Evolutionary conservation across 1,139 yeast species (phyloP), one percentile per base, ranked within the genome.

Genomic region (Taiozyma sp.): DNA sequence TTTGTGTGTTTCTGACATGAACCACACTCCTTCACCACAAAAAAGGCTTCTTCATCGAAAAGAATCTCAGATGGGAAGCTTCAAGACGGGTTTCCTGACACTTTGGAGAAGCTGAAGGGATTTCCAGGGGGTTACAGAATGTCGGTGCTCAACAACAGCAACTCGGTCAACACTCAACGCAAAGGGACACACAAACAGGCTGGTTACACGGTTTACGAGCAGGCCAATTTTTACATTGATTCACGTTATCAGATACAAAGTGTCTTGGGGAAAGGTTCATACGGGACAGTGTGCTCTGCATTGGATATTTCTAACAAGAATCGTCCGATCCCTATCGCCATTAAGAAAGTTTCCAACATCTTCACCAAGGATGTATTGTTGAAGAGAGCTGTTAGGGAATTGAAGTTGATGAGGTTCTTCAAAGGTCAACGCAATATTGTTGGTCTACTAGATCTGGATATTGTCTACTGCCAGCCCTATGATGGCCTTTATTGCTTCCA

Each of bases 221-320:
- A 70, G 53, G 75, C 78, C 6, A 76, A 81, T 50, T 88, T 91
- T 66, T 81, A 81, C 42, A 74, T 89, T 45, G 86, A 85, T 54
- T 69, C 79, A 2, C 71, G 89, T 46, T 93, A 91, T 67, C 75
- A 77, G 50, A 74, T 92, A 14, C 70, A 79, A 41, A 76, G 78
- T 43, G 76, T 84, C 2, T 73, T 92, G 47, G 98, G 98, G 0
- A 82, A 84, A 58, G 98, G 98, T 0, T 84, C 96, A 0, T 92
- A 89, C 66, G 98, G 98, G 1, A 81, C 85, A 0, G 98, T 93
- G 4, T 87, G 93, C 61, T 79, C 90, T 7, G 97, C 96, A 0
- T 65, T 83, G 13, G 97, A 92, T 65, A 70, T 65, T 23, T 44
- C 63, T 1, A 54, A 59, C 58, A 43, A 67, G 46, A 58, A 55